phyloP scores from a whole-genome alignment of 2,329 filamentous ascomycete genomes.

The Phialophora chinensis region DNA sequence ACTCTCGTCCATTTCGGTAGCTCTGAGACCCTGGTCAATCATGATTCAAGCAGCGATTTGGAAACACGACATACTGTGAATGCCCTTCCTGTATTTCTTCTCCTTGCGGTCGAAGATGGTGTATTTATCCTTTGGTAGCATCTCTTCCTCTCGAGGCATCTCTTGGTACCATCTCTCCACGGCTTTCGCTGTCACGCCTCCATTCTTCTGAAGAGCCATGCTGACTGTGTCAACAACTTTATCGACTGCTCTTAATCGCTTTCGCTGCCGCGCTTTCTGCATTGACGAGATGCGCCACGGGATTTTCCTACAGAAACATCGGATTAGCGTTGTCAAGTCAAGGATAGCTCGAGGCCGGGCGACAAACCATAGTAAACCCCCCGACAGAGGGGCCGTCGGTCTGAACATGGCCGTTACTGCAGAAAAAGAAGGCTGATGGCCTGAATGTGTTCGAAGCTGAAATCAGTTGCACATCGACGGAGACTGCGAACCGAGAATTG shows the following conservation, averaged over 20 bases:
- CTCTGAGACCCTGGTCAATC: constrained; percentile 57
- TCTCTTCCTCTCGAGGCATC: constrained; percentile 95
- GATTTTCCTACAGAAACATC: constrained; percentile 71
- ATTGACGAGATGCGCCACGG: constrained; percentile 93
- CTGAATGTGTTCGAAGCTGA: background rate
- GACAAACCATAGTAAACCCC: constrained; percentile 80
- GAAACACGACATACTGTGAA: constrained; percentile 78
- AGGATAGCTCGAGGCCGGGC: background rate
- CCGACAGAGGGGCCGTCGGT: constrained; percentile 74
- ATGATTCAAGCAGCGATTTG: background rate
- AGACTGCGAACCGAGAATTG: background rate
- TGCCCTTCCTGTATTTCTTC: constrained; percentile 93
- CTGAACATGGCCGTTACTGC: constrained; percentile 72
- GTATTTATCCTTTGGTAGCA: constrained; percentile 96
- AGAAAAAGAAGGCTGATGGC: background rate
- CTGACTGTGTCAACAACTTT: constrained; percentile 83
- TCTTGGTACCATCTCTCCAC: constrained; percentile 91
- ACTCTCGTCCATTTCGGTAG: constrained; percentile 93
- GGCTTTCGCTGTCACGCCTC: constrained; percentile 72
- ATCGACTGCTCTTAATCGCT: constrained; percentile 84
- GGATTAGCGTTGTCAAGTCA: background rate
- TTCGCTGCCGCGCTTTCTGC: constrained; percentile 86
- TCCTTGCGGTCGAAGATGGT: constrained; percentile 96
- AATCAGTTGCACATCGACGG: background rate
- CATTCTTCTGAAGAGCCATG: constrained; percentile 74